A percentile compares a stretch with the other conserved stretches of the same genome.
These are phyloP conservation scores for Vicia villosa DNA, from an alignment of 306 rosid species.

Conservation along the genomic window DNA sequence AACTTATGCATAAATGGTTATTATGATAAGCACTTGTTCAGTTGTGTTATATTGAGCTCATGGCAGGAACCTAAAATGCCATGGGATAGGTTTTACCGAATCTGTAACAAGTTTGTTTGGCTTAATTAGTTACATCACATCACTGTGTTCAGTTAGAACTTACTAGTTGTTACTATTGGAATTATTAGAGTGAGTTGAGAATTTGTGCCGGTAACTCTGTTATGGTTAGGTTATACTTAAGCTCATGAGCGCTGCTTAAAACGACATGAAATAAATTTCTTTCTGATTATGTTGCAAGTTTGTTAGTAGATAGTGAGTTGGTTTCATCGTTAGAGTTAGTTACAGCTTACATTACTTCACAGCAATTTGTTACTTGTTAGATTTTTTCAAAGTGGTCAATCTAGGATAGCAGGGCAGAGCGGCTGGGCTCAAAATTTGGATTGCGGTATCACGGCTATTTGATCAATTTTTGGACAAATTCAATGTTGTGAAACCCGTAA, in stretches of 20 bases:
- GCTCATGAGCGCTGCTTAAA: background rate
- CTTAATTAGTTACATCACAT: background rate
- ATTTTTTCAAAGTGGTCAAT: too few species aligned
- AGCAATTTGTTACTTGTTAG: too few species aligned
- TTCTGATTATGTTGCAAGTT: background rate
- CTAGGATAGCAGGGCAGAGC: too few species aligned
- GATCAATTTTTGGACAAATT: too few species aligned
- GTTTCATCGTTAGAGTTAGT: background rate
- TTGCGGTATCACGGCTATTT: too few species aligned
- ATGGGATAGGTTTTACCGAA: background rate
- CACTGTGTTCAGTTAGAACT: background rate
- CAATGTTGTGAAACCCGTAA: too few species aligned
- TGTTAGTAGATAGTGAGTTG: background rate
- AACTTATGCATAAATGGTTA: too few species aligned
- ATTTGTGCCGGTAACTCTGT: background rate
- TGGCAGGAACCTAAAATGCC: background rate
- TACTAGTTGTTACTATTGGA: background rate
- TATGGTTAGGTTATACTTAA: background rate
- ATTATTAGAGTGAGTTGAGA: background rate
- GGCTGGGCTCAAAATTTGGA: too few species aligned
- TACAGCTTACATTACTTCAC: background rate
- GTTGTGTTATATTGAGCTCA: background rate
- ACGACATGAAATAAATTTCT: background rate
- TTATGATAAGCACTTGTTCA: too few species aligned
- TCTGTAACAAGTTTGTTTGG: background rate